Conservation (phyloP, 2,329 filamentous ascomycete species). For the Arthrobotrys iridis region DNA sequence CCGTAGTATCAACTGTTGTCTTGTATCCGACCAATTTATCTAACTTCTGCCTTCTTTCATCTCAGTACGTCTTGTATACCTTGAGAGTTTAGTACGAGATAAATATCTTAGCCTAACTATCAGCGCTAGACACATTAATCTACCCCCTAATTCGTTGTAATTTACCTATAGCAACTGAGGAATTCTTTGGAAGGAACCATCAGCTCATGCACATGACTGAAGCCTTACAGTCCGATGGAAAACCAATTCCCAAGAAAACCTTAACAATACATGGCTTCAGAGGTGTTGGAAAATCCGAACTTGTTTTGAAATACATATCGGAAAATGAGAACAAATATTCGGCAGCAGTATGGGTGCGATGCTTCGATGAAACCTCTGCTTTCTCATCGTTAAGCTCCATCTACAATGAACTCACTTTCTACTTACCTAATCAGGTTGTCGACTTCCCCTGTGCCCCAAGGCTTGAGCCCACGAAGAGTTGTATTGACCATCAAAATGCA, state of each 20-base stretch:
- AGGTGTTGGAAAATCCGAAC: constrained; percentile 17
- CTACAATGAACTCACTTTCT: background rate
- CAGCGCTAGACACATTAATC: no score
- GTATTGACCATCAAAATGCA: background rate
- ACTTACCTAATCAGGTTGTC: background rate
- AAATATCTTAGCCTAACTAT: background rate
- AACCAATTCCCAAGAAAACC: background rate
- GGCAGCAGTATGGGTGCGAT: background rate
- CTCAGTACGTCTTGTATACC: background rate
- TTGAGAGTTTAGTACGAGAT: background rate
- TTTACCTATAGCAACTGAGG: background rate
- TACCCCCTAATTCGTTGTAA: background rate
- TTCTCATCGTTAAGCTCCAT: background rate
- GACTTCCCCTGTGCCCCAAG: background rate
- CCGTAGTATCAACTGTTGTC: background rate
- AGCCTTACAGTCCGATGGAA: background rate
- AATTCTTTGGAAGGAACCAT: constrained; percentile 4
- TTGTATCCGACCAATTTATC: background rate
- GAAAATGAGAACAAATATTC: background rate
- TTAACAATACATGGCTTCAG: background rate
- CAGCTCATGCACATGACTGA: background rate
- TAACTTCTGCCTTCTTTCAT: background rate
- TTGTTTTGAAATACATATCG: background rate
- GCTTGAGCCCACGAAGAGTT: background rate
- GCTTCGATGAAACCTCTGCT: background rate